A percentile compares a stretch with the other conserved stretches of the same genome.
These are phyloP conservation scores for Stemphylium beticola DNA, from an alignment of 2,329 filamentous ascomycete species.

Conservation along the genomic window DNA sequence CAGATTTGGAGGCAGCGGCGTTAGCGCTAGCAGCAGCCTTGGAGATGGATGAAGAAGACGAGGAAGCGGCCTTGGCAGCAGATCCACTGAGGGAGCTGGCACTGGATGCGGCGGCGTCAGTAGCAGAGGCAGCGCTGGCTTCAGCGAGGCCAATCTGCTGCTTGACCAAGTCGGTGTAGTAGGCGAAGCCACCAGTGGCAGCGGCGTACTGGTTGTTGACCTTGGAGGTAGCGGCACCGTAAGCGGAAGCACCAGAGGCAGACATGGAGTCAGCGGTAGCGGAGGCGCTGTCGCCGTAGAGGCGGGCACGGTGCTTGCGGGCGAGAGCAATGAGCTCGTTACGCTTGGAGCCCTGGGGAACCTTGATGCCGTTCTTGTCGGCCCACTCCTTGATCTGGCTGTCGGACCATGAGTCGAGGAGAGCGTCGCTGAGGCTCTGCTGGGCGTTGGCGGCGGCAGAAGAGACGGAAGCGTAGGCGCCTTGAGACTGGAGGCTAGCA, in stretches of 20 bases:
- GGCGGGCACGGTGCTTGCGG: slow-evolving; percentile 80
- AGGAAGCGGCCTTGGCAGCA: slow-evolving; percentile 39
- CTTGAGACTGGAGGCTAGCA: slow-evolving; percentile 72
- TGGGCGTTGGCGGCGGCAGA: slow-evolving; percentile 65
- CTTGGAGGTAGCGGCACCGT: slow-evolving; percentile 57
- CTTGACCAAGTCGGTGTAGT: slow-evolving; percentile 52
- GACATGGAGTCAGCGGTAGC: slow-evolving; percentile 41
- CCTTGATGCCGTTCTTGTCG: slow-evolving; percentile 86
- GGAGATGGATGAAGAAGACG: slow-evolving; percentile 43
- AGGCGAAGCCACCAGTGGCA: slow-evolving; percentile 62
- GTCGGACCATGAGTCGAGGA: slow-evolving; percentile 91
- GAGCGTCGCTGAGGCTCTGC: slow-evolving; percentile 76
- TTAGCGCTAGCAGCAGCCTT: slow-evolving; percentile 44
- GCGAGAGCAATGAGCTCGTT: slow-evolving; percentile 91
- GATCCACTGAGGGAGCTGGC: slow-evolving; percentile 30
- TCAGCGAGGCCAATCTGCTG: slow-evolving; percentile 55
- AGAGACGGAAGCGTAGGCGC: slow-evolving; percentile 54
- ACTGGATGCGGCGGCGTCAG: slow-evolving; percentile 49
- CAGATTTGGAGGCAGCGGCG: slow-evolving; percentile 42
- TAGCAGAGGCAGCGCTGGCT: slow-evolving; percentile 73
- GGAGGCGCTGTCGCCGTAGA: slow-evolving; percentile 69
- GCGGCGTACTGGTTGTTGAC: slow-evolving; percentile 14
- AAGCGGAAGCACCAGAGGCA: slow-evolving; percentile 59
- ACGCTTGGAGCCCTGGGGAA: slow-evolving; percentile 88
- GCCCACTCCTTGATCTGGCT: slow-evolving; percentile 88